phyloP scores from a whole-genome alignment of 2,329 filamentous ascomycete genomes.

The Zymoseptoria passerinii region DNA sequence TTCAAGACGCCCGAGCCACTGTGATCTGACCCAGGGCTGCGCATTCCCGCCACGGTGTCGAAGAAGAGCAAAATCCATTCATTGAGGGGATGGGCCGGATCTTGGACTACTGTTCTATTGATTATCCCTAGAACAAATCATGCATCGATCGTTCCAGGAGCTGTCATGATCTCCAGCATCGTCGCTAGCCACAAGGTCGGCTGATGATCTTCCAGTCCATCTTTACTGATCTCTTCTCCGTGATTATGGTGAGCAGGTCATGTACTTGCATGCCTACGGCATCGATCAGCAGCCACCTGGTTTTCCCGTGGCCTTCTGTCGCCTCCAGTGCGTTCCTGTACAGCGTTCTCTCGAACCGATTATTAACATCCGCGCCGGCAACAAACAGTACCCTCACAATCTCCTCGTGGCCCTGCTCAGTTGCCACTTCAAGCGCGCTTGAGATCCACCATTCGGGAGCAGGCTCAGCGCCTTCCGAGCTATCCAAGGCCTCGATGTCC shows the following conservation, averaged over 20 bases:
- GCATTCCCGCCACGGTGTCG: no score
- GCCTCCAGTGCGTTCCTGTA: conserved; percentile 14
- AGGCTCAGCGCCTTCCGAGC: background rate
- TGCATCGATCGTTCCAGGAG: no score
- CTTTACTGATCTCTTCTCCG: no score
- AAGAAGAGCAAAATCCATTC: no score
- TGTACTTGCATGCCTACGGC: conserved; percentile 5
- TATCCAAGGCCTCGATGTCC: conserved; percentile 5
- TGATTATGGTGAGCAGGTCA: no score
- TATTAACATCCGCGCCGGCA: conserved; percentile 17
- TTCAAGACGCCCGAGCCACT: no score
- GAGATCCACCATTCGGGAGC: background rate
- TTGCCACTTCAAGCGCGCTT: conserved; percentile 6
- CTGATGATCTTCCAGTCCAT: no score
- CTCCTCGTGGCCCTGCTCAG: conserved; percentile 4
- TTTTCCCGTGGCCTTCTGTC: conserved; percentile 14
- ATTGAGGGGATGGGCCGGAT: no score
- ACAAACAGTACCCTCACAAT: conserved; percentile 10
- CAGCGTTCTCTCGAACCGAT: conserved; percentile 7
- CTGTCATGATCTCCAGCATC: background rate
- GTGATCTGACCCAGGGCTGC: no score
- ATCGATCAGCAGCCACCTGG: conserved; percentile 10
- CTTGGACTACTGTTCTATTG: no score
- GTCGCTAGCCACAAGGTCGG: background rate
- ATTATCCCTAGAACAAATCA: no score